These are phyloP conservation scores for Cinnamomum chago DNA, from an alignment of 164 flowering plant genomes.

Conservation along the genomic window DNA sequence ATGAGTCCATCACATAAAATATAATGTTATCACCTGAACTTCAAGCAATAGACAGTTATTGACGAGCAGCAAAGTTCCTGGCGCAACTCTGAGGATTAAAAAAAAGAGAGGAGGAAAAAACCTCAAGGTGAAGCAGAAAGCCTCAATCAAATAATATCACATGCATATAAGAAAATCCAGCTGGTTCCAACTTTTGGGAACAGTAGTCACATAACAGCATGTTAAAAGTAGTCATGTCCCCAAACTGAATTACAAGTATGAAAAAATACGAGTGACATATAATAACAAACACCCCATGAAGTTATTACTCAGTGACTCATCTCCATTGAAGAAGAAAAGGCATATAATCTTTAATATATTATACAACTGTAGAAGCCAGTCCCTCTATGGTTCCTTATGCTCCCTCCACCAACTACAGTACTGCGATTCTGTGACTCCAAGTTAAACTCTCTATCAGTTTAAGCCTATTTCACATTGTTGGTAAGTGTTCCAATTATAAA, in stretches of 20 bases:
- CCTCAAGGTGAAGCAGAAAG: neutral
- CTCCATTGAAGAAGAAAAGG: too few species aligned
- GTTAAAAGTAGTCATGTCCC: neutral
- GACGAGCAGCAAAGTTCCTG: constrained; percentile 57
- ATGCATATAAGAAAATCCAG: neutral
- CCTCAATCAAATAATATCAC: neutral
- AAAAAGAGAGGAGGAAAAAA: neutral
- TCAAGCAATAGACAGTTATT: constrained; percentile 61
- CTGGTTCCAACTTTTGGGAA: neutral
- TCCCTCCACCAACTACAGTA: too few species aligned
- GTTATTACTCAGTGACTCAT: too few species aligned
- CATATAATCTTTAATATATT: too few species aligned
- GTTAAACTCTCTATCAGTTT: too few species aligned
- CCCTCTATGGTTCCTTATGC: too few species aligned
- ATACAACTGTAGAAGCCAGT: too few species aligned
- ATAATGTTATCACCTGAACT: constrained; percentile 52
- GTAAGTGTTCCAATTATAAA: too few species aligned
- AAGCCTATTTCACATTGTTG: too few species aligned
- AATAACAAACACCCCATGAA: too few species aligned
- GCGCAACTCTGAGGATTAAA: constrained; percentile 38
- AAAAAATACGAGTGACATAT: neutral
- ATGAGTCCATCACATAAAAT: neutral
- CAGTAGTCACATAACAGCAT: neutral
- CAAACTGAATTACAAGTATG: neutral
- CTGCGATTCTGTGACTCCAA: too few species aligned